Evolutionary conservation across 192 early-diverging fungal genomes (phyloP).

Genomic region (Diversispora eburnea): DNA sequence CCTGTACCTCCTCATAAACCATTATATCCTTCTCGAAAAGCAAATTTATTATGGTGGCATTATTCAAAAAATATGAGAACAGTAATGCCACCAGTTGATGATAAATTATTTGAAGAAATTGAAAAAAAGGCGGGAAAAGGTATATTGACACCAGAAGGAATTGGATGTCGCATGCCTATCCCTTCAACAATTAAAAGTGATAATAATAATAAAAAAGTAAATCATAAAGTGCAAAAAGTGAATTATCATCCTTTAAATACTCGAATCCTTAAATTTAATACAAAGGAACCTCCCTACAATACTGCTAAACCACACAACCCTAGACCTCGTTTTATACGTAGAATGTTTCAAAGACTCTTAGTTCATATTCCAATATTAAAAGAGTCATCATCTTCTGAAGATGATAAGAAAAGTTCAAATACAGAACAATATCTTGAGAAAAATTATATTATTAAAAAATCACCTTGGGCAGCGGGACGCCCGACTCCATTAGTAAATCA

Average conservation of each 20-base stretch:
- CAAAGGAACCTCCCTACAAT: conserved; percentile 14
- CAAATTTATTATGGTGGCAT: conserved; percentile 24
- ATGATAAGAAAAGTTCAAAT: background rate
- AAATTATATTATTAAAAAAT: conserved; percentile 11
- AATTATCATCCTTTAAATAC: no score
- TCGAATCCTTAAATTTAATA: no score
- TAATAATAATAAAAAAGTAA: background rate
- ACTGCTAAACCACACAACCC: conserved; percentile 18
- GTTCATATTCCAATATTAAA: conserved; percentile 9
- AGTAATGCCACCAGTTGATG: conserved; percentile 10
- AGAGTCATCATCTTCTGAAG: background rate
- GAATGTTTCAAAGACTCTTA: conserved; percentile 20
- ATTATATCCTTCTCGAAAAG: conserved; percentile 15
- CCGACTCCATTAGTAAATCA: conserved; percentile 14
- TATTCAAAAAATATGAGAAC: conserved; percentile 16
- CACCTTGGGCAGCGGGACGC: conserved; percentile 13
- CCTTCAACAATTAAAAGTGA: background rate
- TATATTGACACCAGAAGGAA: background rate
- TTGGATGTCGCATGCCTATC: background rate
- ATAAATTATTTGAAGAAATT: background rate
- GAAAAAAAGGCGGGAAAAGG: conserved; percentile 24
- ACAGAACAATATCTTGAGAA: background rate
- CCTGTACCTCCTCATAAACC: conserved; percentile 22
- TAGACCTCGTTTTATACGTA: conserved; percentile 19
- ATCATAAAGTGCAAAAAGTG: background rate